Evolutionary conservation across 164 flowering plant species (phyloP).

Genomic region (Magnolia changhungtana): DNA sequence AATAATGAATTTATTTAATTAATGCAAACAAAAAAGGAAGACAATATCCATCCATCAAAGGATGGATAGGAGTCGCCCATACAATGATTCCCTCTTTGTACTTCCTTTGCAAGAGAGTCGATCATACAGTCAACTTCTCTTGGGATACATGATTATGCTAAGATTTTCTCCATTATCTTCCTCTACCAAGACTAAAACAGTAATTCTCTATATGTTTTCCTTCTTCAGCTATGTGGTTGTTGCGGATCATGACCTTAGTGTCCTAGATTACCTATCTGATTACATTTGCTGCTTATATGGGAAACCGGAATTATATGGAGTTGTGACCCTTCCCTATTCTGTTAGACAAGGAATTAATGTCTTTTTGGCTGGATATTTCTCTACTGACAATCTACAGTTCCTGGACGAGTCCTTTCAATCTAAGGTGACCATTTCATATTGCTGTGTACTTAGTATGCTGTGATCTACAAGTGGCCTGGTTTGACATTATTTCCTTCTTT

Average conservation of each 20-base stretch:
- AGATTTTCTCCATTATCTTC: neutral
- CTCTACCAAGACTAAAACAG: neutral
- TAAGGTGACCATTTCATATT: constrained; percentile 47
- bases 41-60: too few species aligned
- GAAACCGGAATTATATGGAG: constrained; percentile 96
- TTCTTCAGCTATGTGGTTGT: constrained; percentile 92
- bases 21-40: too few species aligned
- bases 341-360: constrained; percentile 98
- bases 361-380: constrained; percentile 94
- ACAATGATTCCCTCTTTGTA: too few species aligned
- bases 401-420: constrained; percentile 93
- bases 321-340: constrained; percentile 96
- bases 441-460: neutral
- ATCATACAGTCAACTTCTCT: too few species aligned
- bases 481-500: constrained; percentile 10
- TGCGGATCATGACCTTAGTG: constrained; percentile 98
- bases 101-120: too few species aligned
- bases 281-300: constrained; percentile 99
- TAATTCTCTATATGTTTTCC: constrained; percentile 7
- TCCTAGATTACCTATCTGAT: constrained; percentile 93
- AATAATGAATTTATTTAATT: too few species aligned
- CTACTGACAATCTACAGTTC: constrained; percentile 92
- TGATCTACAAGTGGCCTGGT: neutral
- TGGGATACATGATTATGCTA: neutral
- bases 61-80: too few species aligned